These are phyloP conservation scores for Tricholoma hemisulphureum DNA, from an alignment of 768 basidiomycete species.

Conservation along the genomic window DNA sequence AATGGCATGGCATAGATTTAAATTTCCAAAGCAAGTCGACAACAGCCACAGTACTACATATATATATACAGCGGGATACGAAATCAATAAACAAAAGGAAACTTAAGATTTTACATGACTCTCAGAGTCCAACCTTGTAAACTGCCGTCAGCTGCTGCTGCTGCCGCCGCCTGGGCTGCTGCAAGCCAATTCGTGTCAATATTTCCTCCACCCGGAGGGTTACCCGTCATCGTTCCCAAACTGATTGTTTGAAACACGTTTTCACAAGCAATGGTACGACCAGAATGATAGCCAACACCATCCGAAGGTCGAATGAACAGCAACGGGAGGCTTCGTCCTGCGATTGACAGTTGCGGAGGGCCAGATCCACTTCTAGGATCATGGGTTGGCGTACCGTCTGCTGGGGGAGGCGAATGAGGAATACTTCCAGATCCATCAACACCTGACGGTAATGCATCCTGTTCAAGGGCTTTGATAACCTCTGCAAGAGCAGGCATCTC, in stretches of 20 bases:
- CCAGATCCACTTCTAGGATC: conserved; percentile 23
- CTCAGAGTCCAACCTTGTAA: conserved; percentile 77
- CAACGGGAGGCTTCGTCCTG: conserved; percentile 71
- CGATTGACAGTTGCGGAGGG: conserved; percentile 49
- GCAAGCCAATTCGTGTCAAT: conserved; percentile 71
- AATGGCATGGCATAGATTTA: no score
- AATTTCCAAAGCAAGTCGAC: conserved; percentile 42
- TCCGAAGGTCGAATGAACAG: conserved; percentile 80
- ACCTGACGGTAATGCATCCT: conserved; percentile 54
- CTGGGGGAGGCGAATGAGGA: conserved; percentile 31
- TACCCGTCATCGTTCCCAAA: conserved; percentile 49
- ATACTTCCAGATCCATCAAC: conserved; percentile 37
- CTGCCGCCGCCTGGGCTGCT: conserved; percentile 68
- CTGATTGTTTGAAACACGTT: conserved; percentile 74
- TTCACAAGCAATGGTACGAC: conserved; percentile 79
- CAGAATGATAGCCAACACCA: conserved; percentile 89
- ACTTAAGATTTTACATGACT: conserved; percentile 54
- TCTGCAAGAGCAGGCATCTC: conserved; percentile 79
- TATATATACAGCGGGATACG: background rate
- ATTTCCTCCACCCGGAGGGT: conserved; percentile 44
- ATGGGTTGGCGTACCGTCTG: conserved; percentile 24
- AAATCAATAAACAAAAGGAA: conserved; percentile 5
- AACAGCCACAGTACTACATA: conserved; percentile 32
- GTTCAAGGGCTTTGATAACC: conserved; percentile 76
- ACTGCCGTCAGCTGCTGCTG: conserved; percentile 60